A percentile compares a stretch with the other conserved stretches of the same genome.
These are phyloP conservation scores for Pseudogymnoascus sp. DNA, from an alignment of 2,329 filamentous ascomycete species.

Conservation along the genomic window DNA sequence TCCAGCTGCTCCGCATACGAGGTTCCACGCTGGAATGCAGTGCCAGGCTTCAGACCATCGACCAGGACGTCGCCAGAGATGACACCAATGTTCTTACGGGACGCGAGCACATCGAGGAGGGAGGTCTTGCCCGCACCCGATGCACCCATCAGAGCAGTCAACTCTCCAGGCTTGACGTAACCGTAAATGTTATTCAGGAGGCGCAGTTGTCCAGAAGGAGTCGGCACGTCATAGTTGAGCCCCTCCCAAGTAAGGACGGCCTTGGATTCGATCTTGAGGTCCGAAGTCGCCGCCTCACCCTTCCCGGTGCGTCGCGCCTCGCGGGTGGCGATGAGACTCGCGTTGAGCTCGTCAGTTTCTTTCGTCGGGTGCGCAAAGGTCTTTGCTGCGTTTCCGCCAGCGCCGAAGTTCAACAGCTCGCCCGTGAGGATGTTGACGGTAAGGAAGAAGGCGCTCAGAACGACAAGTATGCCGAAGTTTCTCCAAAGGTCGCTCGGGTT, in stretches of 20 bases:
- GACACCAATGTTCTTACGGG: conserved; percentile 80
- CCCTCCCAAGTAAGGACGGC: conserved; percentile 71
- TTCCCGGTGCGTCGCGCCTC: conserved; percentile 11
- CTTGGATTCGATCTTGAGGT: conserved; percentile 50
- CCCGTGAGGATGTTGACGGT: conserved; percentile 51
- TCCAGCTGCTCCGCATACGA: conserved; percentile 92
- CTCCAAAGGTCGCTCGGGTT: conserved; percentile 48
- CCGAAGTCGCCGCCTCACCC: conserved; percentile 13
- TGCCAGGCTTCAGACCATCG: conserved; percentile 60
- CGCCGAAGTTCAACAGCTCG: conserved; percentile 55
- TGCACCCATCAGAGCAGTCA: conserved; percentile 56
- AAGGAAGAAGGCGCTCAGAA: conserved; percentile 55
- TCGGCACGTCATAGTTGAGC: conserved; percentile 61
- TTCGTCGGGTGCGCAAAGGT: conserved; percentile 66
- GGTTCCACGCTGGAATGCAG: conserved; percentile 67
- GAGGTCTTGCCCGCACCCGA: conserved; percentile 84
- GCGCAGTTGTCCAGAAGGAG: conserved; percentile 52
- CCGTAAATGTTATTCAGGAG: conserved; percentile 76
- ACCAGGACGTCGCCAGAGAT: conserved; percentile 75
- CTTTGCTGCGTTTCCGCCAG: conserved; percentile 73
- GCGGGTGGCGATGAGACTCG: conserved; percentile 14
- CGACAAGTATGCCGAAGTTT: conserved; percentile 57
- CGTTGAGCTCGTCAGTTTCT: conserved; percentile 52
- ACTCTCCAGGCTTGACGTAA: conserved; percentile 66
- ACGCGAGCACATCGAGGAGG: conserved; percentile 75